Evolutionary conservation across 768 basidiomycete species (phyloP).

Genomic region (Psilocybe sp.): DNA sequence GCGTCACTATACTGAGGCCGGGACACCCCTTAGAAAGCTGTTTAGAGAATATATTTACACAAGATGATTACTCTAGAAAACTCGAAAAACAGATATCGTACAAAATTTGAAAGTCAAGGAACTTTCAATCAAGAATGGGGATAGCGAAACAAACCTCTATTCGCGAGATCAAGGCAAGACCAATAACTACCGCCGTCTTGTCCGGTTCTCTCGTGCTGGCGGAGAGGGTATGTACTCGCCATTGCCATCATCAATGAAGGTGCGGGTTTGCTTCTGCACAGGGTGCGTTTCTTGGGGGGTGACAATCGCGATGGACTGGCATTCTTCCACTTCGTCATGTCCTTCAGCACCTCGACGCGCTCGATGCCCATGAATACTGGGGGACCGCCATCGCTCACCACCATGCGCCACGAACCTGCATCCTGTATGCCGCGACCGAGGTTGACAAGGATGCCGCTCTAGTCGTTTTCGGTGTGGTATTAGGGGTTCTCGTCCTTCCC

Average conservation of each 20-base stretch:
- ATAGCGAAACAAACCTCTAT: background rate
- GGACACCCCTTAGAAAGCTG: too few species aligned
- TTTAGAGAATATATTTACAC: too few species aligned
- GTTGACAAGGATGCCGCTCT: slow-evolving; percentile 45
- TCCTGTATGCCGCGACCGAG: slow-evolving; percentile 50
- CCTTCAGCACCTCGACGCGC: slow-evolving; percentile 53
- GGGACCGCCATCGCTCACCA: slow-evolving; percentile 64
- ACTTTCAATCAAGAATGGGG: background rate
- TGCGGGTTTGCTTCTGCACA: too few species aligned
- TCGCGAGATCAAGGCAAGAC: too few species aligned
- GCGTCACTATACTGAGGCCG: too few species aligned
- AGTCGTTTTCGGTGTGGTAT: background rate
- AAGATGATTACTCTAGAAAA: too few species aligned
- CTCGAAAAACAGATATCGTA: too few species aligned
- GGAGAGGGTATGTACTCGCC: slow-evolving; percentile 19
- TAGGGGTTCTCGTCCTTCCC: background rate
- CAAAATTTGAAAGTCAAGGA: too few species aligned
- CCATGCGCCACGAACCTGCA: slow-evolving; percentile 71
- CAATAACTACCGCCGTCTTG: slow-evolving; percentile 9
- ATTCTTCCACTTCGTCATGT: slow-evolving; percentile 21
- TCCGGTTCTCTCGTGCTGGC: slow-evolving; percentile 1
- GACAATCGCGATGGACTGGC: background rate
- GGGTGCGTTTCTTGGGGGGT: too few species aligned
- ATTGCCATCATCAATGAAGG: slow-evolving; percentile 8
- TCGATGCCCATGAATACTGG: slow-evolving; percentile 74